Conservation (phyloP, 1,139 yeast species). For the Hansenula sp. region DNA sequence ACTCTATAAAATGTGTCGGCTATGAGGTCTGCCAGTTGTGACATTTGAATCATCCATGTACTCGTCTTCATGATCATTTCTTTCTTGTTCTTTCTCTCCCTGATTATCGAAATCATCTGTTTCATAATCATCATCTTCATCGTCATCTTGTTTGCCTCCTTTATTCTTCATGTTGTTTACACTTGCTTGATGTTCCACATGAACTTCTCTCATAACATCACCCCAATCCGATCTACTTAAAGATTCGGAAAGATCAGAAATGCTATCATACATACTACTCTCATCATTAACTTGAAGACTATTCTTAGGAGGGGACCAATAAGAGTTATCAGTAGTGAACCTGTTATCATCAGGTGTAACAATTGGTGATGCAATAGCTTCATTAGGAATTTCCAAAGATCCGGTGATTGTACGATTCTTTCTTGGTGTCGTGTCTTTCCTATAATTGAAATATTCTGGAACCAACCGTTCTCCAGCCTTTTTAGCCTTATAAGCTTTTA, state of each 20-base stretch:
- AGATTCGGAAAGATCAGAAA: conserved; percentile 13
- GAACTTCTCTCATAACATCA: background rate
- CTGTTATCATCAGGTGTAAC: background rate
- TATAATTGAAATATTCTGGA: background rate
- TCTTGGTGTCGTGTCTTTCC: background rate
- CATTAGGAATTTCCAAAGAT: background rate
- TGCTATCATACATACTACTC: conserved; percentile 8
- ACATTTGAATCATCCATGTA: background rate
- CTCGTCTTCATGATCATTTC: no score
- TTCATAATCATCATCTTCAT: background rate
- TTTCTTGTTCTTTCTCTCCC: background rate
- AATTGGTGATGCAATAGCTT: background rate
- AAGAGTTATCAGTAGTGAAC: conserved; percentile 5
- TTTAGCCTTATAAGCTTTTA: background rate
- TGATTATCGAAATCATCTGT: background rate
- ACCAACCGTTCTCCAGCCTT: background rate
- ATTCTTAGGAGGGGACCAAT: conserved; percentile 13
- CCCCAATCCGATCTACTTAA: conserved; percentile 20
- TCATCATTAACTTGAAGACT: background rate
- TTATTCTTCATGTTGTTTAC: background rate
- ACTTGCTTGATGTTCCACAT: background rate
- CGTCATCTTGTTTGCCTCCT: background rate
- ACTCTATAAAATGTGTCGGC: background rate
- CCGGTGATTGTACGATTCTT: conserved; percentile 1
- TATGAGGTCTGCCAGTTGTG: background rate